Conservation (phyloP, 768 basidiomycete genomes). For the Boletus rubroflammeus region DNA sequence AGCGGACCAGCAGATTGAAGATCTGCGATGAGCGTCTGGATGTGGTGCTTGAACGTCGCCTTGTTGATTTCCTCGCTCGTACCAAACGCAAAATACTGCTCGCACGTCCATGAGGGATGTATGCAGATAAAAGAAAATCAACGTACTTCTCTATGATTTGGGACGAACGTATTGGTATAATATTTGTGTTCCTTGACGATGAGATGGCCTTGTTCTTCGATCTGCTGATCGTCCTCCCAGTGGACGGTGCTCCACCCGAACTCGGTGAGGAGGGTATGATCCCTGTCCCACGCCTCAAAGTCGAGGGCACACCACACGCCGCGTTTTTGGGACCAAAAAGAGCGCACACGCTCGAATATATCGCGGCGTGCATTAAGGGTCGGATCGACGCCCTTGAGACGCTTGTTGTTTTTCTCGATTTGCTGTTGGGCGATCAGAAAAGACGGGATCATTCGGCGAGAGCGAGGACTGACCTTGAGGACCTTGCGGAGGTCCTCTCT, state of each 20-base stretch:
- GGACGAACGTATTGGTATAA: slow-evolving; percentile 63
- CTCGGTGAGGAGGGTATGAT: slow-evolving; percentile 72
- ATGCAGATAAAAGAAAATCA: neutral
- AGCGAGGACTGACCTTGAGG: slow-evolving; percentile 47
- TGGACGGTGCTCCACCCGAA: slow-evolving; percentile 69
- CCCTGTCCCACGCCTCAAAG: slow-evolving; percentile 80
- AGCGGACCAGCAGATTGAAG: slow-evolving; percentile 51
- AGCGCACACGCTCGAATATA: slow-evolving; percentile 65
- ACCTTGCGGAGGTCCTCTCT: slow-evolving; percentile 53
- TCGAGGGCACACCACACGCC: slow-evolving; percentile 79
- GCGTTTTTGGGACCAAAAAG: slow-evolving; percentile 55
- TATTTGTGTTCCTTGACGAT: slow-evolving; percentile 59
- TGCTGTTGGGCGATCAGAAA: slow-evolving; percentile 38
- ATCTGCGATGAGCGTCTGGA: slow-evolving; percentile 43
- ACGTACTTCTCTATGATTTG: slow-evolving; percentile 55
- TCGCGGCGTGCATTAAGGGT: slow-evolving; percentile 53
- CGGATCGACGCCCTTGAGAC: slow-evolving; percentile 61
- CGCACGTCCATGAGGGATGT: neutral
- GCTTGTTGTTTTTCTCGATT: slow-evolving; percentile 79
- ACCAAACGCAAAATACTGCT: slow-evolving; percentile 67
- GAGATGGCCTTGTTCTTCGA: slow-evolving; percentile 53
- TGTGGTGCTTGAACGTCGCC: slow-evolving; percentile 47
- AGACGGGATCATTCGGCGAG: neutral
- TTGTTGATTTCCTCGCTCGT: slow-evolving; percentile 51
- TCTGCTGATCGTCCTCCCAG: slow-evolving; percentile 51